phyloP scores from a whole-genome alignment of 73 alveolate species.

The Blepharisma japonicum region DNA sequence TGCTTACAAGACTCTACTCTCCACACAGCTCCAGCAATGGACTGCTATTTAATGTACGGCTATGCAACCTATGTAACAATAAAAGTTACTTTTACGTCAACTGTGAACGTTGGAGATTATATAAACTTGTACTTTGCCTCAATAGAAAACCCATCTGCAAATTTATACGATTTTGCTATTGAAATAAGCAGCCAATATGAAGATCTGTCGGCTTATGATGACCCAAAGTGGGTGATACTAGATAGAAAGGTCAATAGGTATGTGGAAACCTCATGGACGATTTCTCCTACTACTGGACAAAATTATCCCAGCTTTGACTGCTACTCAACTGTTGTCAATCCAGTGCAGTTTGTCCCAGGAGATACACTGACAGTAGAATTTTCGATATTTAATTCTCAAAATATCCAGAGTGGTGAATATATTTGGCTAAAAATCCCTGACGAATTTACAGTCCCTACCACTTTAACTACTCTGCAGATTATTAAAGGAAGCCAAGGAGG shows the following conservation, averaged over 20 bases:
- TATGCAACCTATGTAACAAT: background rate
- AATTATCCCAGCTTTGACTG: background rate
- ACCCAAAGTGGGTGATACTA: slow-evolving; percentile 10
- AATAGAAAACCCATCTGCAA: background rate
- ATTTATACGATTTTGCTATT: background rate
- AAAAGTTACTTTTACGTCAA: background rate
- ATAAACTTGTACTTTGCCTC: slow-evolving; percentile 8
- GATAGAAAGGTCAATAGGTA: slow-evolving; percentile 3
- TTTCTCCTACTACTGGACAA: background rate
- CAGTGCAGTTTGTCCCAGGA: slow-evolving; percentile 24
- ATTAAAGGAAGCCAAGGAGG: background rate
- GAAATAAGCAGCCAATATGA: slow-evolving; percentile 5
- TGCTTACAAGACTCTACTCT: slow-evolving; percentile 18
- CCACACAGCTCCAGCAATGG: slow-evolving; percentile 12
- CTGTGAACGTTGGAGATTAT: background rate
- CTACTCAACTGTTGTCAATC: slow-evolving; percentile 8
- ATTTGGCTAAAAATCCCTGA: slow-evolving; percentile 17
- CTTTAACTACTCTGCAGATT: background rate
- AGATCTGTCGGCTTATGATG: background rate
- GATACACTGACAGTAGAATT: background rate
- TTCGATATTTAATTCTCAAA: background rate
- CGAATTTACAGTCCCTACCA: slow-evolving; percentile 10
- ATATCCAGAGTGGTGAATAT: background rate
- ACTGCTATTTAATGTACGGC: slow-evolving; percentile 3
- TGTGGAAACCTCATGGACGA: background rate